Conservation (phyloP, 2,329 filamentous ascomycete species). For the Aspergillus hiratsukae region DNA sequence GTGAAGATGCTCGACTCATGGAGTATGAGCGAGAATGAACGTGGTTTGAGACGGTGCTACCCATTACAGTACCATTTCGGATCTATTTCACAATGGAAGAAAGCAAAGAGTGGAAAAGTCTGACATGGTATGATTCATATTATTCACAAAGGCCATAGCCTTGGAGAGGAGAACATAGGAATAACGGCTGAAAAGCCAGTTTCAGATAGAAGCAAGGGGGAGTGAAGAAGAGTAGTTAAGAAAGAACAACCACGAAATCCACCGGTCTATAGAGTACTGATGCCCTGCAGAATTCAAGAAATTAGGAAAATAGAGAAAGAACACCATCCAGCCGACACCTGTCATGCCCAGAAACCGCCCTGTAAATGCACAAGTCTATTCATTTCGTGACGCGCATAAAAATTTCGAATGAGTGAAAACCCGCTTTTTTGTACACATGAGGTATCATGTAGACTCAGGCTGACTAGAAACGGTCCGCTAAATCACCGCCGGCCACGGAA, state of each 20-base stretch:
- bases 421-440: conserved; percentile 10
- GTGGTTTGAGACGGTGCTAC: background rate
- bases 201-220: conserved; percentile 12
- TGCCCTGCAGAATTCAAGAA: conserved; percentile 19
- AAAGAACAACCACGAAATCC: conserved; percentile 16
- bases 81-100: background rate
- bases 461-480: conserved; percentile 52
- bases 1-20: background rate
- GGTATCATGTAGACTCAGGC: conserved; percentile 3
- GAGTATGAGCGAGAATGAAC: background rate
- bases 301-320: conserved; percentile 4
- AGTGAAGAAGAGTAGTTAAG: conserved; percentile 11
- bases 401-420: conserved; percentile 11
- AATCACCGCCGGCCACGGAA: conserved; percentile 69
- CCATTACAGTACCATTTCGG: background rate
- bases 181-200: conserved; percentile 1
- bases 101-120: background rate
- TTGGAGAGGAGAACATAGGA: conserved; percentile 3
- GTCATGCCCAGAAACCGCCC: conserved; percentile 32
- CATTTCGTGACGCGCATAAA: conserved; percentile 36
- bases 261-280: conserved; percentile 22
- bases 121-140: background rate
- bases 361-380: conserved; percentile 40
- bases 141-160: background rate
- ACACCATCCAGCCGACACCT: conserved; percentile 28